Evolutionary conservation across 2,329 filamentous ascomycete genomes (phyloP).

Genomic region (Xylariaceae sp.): DNA sequence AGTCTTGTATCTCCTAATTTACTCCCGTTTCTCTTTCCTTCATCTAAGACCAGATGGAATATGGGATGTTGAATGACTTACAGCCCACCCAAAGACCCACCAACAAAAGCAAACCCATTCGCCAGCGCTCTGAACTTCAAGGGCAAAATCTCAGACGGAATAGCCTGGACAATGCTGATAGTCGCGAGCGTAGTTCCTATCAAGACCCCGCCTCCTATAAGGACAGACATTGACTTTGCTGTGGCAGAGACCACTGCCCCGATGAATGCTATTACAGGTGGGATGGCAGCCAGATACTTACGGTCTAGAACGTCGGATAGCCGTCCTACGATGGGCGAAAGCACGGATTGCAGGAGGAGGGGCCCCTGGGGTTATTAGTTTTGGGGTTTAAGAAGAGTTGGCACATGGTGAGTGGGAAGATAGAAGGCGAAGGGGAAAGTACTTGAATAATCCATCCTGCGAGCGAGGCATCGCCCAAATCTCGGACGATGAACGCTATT

Average conservation of each 20-base stretch:
- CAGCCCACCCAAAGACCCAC: slow-evolving; percentile 50
- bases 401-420: not conserved
- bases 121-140: slow-evolving; percentile 55
- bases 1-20: not conserved
- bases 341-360: slow-evolving; percentile 55
- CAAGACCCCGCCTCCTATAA: slow-evolving; percentile 57
- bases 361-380: slow-evolving; percentile 42
- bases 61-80: slow-evolving; percentile 31
- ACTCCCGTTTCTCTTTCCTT: not conserved
- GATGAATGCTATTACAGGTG: slow-evolving; percentile 51
- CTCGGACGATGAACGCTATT: slow-evolving; percentile 54
- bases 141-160: slow-evolving; percentile 55
- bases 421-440: not conserved
- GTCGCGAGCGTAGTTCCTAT: slow-evolving; percentile 54
- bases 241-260: slow-evolving; percentile 54
- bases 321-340: slow-evolving; percentile 54
- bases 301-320: slow-evolving; percentile 56
- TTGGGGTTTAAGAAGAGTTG: not conserved
- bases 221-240: slow-evolving; percentile 53
- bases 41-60: not conserved
- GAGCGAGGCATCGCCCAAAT: slow-evolving; percentile 48
- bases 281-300: slow-evolving; percentile 51
- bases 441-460: slow-evolving; percentile 57
- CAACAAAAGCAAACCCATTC: slow-evolving; percentile 52
- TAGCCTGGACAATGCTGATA: slow-evolving; percentile 54